Evolutionary conservation across 2,329 filamentous ascomycete genomes (phyloP), one percentile per base, ranked within the genome.

Genomic region (Lachnellula arida): DNA sequence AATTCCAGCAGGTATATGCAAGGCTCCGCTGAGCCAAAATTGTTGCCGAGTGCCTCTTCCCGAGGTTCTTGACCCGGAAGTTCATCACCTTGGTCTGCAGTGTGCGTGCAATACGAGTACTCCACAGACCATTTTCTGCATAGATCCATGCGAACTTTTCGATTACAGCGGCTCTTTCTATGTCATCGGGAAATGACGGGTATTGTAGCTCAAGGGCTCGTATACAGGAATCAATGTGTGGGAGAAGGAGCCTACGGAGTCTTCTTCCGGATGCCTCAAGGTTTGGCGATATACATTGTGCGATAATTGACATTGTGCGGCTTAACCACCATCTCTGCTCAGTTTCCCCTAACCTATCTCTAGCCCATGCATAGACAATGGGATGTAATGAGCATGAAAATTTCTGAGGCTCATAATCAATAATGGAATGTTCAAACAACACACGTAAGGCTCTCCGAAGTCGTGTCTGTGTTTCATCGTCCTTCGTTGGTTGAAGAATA

Each of bases 311-410:
- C 15, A 23, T 44, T 12, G 52, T 22, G 32, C 19, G n/a, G n/a
- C 14, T 40, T 17, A 17, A 14, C 37, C 37, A 40, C n/a, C 37
- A 17, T 17, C 17, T 19, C 14, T 57, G 37, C 12, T 25, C 32
- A 54, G 37, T 17, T 40, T 40, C 44, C 2, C 15, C 25, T 40
- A 71, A 59, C 11, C 70, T 60, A 19, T 67, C 64, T 40, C 66
- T 59, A 9, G 66, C 63, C 68, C 69, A 71, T 19, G 51, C 53
- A 54, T 73, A 67, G n/a, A 73, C 63, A 19, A 72, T 58, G n/a
- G 70, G 70, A 57, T 71, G 70, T 42, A 71, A 35, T 17, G 51
- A 57, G 35, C 54, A 57, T 22, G 48, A 23, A 5, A 28, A 42
- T 32, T 34, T 19, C 22, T 19, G 17, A 22, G 28, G 43, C 28